Evolutionary conservation across 345 rosid species (phyloP), one percentile per base, ranked within the genome.

Genomic region (Rhodamnia rubescens): DNA sequence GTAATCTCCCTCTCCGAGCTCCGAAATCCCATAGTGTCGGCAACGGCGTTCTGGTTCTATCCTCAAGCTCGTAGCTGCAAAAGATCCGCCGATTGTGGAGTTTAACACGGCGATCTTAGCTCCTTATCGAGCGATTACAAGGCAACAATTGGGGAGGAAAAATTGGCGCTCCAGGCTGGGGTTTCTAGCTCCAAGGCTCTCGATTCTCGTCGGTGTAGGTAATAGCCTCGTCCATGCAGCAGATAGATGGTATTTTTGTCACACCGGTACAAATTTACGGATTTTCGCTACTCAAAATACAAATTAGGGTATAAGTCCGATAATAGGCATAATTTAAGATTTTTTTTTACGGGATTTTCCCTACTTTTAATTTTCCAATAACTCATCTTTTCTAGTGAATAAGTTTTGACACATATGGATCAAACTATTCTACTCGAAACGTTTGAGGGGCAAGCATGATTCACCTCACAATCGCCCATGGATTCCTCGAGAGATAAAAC

Each of bases 111-210:
- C 8, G 80, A 21, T 0, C 18, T 18, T 40, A 21, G 47, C 47
- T 32, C 80, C 78, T 36, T 26, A 20, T 9, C 47, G 47, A 36
- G 80, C 47, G 8, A 47, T 20, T 69, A 8, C 26, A 47, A 9
- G 26, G 47, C 26, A 4, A 36, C 24, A 11, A 20, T 36, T 44
- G 53, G 82, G 82, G 55, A 26, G 49, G 32, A 86, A 85, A 55
- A 56, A 94, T n/a, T 96, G 98, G 99, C 99, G 87, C 14, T 95
- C 91, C 99, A 96, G 92, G 88, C 98, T 18, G 97, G 95, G 5
- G 95, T 93, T 88, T 92, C 92, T 86, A 90, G 95, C 90, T 93
- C 98, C 87, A 94, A 95, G 86, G 98, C 95, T 56, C n/a, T n/a
- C 91, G 75, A 88, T 96, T 85, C 92, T 96, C 64, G 90, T 94